These are phyloP conservation scores for Neurospora sp. DNA, from an alignment of 495 filamentous ascomycete genomes.

Conservation along the genomic window DNA sequence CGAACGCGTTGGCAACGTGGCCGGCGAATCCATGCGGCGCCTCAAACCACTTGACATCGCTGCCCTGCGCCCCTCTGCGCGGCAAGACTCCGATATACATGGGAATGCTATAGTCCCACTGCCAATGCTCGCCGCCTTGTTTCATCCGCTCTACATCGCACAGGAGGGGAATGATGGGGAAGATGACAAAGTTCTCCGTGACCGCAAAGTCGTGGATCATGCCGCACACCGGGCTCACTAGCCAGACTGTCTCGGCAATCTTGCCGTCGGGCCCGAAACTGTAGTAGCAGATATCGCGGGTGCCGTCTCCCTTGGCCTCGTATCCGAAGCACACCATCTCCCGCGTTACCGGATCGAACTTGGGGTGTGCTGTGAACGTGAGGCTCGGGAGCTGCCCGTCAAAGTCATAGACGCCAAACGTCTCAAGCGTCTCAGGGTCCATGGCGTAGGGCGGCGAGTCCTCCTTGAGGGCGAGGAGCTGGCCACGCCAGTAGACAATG, in stretches of 20 bases:
- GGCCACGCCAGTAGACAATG: slow-evolving; percentile 35
- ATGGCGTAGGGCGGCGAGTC: slow-evolving; percentile 39
- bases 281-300: slow-evolving; percentile 34
- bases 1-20: slow-evolving; percentile 37
- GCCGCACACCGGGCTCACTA: slow-evolving; percentile 33
- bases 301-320: slow-evolving; percentile 34
- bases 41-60: slow-evolving; percentile 33
- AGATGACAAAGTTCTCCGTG: slow-evolving; percentile 38
- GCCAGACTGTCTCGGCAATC: slow-evolving; percentile 30
- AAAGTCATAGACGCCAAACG: slow-evolving; percentile 37
- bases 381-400: slow-evolving; percentile 41
- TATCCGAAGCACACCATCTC: slow-evolving; percentile 45
- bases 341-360: slow-evolving; percentile 42
- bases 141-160: slow-evolving; percentile 36
- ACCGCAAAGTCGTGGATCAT: slow-evolving; percentile 46
- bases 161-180: slow-evolving; percentile 35
- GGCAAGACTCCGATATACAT: slow-evolving; percentile 36
- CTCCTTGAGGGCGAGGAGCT: slow-evolving; percentile 41
- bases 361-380: slow-evolving; percentile 49
- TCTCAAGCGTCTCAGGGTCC: slow-evolving; percentile 42
- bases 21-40: slow-evolving; percentile 35
- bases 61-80: slow-evolving; percentile 30
- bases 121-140: slow-evolving; percentile 38
- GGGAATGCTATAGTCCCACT: slow-evolving; percentile 35
- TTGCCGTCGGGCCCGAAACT: slow-evolving; percentile 27